Percentiles rank a stretch among this genome's conserved stretches.
Evolutionary conservation across 2,329 filamentous ascomycete species (phyloP).

Genomic region (Tolypocladium tropicale): DNA sequence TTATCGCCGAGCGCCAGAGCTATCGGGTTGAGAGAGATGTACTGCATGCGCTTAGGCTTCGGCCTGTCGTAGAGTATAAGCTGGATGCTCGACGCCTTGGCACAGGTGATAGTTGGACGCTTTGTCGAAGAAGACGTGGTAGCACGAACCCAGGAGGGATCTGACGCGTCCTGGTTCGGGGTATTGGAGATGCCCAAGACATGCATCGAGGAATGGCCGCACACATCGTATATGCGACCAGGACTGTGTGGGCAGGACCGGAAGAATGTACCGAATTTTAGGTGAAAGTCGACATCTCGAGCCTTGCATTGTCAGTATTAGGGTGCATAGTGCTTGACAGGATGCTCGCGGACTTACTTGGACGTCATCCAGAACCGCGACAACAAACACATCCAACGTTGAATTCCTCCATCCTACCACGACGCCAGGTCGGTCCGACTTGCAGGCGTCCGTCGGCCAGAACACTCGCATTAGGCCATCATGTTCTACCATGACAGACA

Average conservation of each 20-base stretch:
- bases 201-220: constrained; percentile 72
- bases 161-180: constrained; percentile 35
- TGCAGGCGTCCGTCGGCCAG: constrained; percentile 82
- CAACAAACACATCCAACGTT: constrained; percentile 77
- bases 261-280: constrained; percentile 74
- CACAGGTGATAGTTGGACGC: constrained; percentile 65
- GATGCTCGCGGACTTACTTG: constrained; percentile 48
- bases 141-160: constrained; percentile 60
- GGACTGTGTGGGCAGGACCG: constrained; percentile 73
- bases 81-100: constrained; percentile 65
- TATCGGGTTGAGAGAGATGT: constrained; percentile 85
- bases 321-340: neutral
- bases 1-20: constrained; percentile 77
- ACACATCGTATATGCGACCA: constrained; percentile 71
- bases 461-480: constrained; percentile 96
- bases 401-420: constrained; percentile 96
- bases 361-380: constrained; percentile 81
- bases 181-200: constrained; percentile 78
- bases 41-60: constrained; percentile 83
- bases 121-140: constrained; percentile 38
- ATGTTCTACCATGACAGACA: constrained; percentile 55
- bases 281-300: constrained; percentile 75
- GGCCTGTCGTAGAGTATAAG: constrained; percentile 85
- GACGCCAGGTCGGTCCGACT: constrained; percentile 65
- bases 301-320: constrained; percentile 34